phyloP scores from a whole-genome alignment of 192 early-diverging fungal genomes.

The Phycomyces nitens region DNA sequence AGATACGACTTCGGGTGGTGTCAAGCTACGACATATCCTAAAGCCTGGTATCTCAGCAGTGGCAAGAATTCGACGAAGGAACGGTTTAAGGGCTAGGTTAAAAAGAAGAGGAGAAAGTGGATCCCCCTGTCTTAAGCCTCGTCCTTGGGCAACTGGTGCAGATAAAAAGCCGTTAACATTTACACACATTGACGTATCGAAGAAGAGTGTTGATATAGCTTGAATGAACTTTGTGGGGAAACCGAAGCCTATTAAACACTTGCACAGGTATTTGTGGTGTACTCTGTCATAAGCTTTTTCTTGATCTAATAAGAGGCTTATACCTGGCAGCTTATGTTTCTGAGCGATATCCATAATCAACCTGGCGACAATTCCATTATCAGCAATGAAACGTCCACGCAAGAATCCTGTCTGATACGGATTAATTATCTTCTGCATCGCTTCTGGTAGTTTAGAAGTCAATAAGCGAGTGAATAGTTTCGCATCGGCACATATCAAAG shows the following conservation, averaged over 20 bases:
- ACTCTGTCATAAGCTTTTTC: background rate
- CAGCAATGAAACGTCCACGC: background rate
- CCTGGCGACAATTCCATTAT: background rate
- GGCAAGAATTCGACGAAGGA: slow-evolving; percentile 3
- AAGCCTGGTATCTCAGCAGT: too few species aligned
- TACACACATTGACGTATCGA: background rate
- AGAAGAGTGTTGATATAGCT: too few species aligned
- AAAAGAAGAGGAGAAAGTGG: slow-evolving; percentile 20
- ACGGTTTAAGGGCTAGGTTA: slow-evolving; percentile 19
- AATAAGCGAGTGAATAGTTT: slow-evolving; percentile 8
- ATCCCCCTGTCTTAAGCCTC: slow-evolving; percentile 31
- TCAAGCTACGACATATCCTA: too few species aligned
- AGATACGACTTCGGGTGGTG: too few species aligned
- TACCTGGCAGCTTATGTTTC: background rate
- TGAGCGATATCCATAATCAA: background rate
- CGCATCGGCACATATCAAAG: slow-evolving; percentile 6
- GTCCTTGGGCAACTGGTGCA: background rate
- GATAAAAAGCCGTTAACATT: slow-evolving; percentile 12
- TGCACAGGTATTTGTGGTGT: slow-evolving; percentile 4
- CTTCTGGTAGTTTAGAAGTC: background rate
- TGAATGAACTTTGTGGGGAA: background rate
- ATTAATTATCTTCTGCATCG: slow-evolving; percentile 2
- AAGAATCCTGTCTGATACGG: slow-evolving; percentile 21
- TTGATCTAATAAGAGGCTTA: slow-evolving; percentile 16
- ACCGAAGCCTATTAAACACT: too few species aligned